phyloP scores from a whole-genome alignment of 176 grass and related monocot species.

The Eleusine indica region DNA sequence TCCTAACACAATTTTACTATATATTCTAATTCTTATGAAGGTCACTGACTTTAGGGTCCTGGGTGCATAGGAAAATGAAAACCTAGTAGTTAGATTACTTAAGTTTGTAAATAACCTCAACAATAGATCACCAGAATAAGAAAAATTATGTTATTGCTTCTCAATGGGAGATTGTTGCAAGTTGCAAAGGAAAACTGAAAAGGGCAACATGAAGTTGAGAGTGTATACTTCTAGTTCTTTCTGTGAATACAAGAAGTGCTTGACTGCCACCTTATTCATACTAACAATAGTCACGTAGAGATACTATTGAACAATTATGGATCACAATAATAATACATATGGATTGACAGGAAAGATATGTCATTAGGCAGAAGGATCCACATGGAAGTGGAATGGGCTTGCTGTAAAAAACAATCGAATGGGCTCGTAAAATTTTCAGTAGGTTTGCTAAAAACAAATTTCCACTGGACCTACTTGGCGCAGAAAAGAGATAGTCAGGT shows the following conservation, averaged over 20 bases:
- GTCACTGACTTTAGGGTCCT: neutral
- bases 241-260: conserved; percentile 6
- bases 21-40: neutral
- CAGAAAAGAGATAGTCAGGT: neutral
- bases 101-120: neutral
- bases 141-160: conserved; percentile 13
- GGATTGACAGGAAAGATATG: neutral
- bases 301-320: neutral
- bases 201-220: conserved; percentile 7
- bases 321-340: neutral
- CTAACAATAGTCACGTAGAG: neutral
- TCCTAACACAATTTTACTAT: neutral
- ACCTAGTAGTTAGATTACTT: neutral
- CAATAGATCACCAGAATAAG: conserved; percentile 13
- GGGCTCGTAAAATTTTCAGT: neutral
- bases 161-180: neutral
- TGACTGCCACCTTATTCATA: neutral
- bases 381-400: neutral
- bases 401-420: neutral
- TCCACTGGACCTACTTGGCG: neutral
- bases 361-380: neutral
- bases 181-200: neutral
- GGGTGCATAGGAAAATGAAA: neutral
- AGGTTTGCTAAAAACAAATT: neutral
- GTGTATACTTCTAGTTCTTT: conserved; percentile 8